A percentile compares a stretch with the other conserved stretches of the same genome.
Conservation (phyloP, 768 basidiomycete species). For the Agrocybe praecox region DNA sequence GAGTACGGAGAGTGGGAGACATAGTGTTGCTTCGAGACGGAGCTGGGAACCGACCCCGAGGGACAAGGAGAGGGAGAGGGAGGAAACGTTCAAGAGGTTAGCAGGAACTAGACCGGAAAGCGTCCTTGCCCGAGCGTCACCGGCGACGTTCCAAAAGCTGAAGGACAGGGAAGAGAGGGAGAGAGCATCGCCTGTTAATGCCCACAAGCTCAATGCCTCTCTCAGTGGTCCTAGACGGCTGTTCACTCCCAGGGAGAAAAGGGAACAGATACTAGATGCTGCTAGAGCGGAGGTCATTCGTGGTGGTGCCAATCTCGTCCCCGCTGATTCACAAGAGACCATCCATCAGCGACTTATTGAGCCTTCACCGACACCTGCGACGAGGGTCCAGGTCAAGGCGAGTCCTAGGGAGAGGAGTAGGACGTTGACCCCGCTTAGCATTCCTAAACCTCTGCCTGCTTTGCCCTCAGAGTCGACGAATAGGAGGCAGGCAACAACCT, state of each 20-base stretch:
- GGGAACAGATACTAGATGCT: slow-evolving; percentile 39
- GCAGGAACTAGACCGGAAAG: slow-evolving; percentile 35
- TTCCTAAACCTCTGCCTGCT: slow-evolving; percentile 60
- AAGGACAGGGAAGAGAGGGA: slow-evolving; percentile 27
- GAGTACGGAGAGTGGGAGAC: slow-evolving; percentile 40
- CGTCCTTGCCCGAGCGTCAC: slow-evolving; percentile 36
- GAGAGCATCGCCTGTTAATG: slow-evolving; percentile 24
- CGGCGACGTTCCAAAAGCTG: slow-evolving; percentile 30
- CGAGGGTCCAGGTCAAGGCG: slow-evolving; percentile 8
- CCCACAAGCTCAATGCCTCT: slow-evolving; percentile 22
- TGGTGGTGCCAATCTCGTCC: slow-evolving; percentile 23
- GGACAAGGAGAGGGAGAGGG: slow-evolving; percentile 30
- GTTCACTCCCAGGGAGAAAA: slow-evolving; percentile 59
- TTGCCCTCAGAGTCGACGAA: slow-evolving; percentile 58
- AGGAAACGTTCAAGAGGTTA: slow-evolving; percentile 38
- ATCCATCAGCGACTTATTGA: slow-evolving; percentile 35
- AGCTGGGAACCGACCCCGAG: slow-evolving; percentile 43
- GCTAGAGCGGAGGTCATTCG: slow-evolving; percentile 9
- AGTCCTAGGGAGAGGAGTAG: slow-evolving; percentile 41
- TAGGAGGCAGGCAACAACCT: slow-evolving; percentile 13
- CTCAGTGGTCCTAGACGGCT: slow-evolving; percentile 43
- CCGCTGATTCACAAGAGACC: slow-evolving; percentile 46
- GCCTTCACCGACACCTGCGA: slow-evolving; percentile 46
- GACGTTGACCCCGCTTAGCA: slow-evolving; percentile 48
- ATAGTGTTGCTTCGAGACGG: slow-evolving; percentile 56